Evolutionary conservation across 331 rosid genomes (phyloP).

Genomic region (Pyracantha coccinea): DNA sequence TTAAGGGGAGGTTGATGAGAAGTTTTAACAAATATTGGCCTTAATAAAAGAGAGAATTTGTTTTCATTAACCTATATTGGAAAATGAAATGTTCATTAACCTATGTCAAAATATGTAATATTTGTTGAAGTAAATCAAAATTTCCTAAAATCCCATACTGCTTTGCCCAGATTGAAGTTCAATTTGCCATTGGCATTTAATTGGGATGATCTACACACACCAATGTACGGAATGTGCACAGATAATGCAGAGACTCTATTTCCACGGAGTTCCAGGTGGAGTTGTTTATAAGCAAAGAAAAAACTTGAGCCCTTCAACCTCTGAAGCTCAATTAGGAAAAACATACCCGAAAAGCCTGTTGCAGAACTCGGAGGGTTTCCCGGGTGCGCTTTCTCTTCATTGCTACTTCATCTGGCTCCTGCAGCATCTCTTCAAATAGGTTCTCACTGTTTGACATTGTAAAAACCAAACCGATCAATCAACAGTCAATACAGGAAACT

Average conservation of each 20-base stretch:
- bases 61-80: neutral
- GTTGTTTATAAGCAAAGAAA: neutral
- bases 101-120: neutral
- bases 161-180: neutral
- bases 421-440: conserved; percentile 85
- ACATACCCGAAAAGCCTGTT: conserved; percentile 76
- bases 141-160: neutral
- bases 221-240: neutral
- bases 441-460: conserved; percentile 56
- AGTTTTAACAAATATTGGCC: neutral
- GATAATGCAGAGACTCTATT: neutral
- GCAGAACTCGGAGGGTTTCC: conserved; percentile 75
- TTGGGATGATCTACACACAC: neutral
- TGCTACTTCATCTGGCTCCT: conserved; percentile 80
- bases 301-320: too few species aligned
- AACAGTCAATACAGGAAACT: conserved; percentile 5
- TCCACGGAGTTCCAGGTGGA: neutral
- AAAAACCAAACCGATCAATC: conserved; percentile 8
- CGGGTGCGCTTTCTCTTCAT: conserved; percentile 69
- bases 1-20: neutral
- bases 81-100: neutral
- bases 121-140: neutral
- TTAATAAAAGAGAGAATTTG: neutral
- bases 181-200: neutral
- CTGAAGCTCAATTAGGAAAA: neutral